A percentile compares a stretch with the other conserved stretches of the same genome.
Conservation (phyloP, 169 alveolate species). For the Plasmodium yoelii region DNA sequence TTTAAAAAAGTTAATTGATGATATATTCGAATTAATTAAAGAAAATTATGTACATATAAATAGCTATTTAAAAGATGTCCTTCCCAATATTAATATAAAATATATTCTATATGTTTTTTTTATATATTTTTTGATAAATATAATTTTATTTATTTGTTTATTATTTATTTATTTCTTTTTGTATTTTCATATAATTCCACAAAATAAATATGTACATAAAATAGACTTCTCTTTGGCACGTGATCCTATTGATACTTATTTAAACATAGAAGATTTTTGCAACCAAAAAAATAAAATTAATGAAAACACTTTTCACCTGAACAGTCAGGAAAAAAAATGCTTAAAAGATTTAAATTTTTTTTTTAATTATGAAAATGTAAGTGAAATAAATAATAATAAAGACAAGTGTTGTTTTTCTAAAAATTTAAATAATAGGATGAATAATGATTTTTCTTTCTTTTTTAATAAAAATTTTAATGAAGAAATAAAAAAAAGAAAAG, state of each 20-base stretch:
- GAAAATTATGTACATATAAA: slow-evolving; percentile 9
- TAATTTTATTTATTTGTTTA: slow-evolving; percentile 22
- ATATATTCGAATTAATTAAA: background rate
- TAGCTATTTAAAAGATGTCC: background rate
- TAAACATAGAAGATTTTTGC: background rate
- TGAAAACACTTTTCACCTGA: background rate
- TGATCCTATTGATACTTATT: slow-evolving; percentile 56
- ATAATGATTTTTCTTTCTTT: background rate
- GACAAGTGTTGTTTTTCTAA: slow-evolving; percentile 30
- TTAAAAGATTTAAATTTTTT: slow-evolving; percentile 25
- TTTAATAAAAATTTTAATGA: background rate
- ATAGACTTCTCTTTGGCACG: slow-evolving; percentile 23
- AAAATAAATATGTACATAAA: slow-evolving; percentile 38
- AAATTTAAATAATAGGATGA: slow-evolving; percentile 5
- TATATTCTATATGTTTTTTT: slow-evolving; percentile 14
- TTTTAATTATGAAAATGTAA: slow-evolving; percentile 28
- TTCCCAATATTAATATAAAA: slow-evolving; percentile 36
- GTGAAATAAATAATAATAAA: slow-evolving; percentile 13
- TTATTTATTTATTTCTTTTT: slow-evolving; percentile 34
- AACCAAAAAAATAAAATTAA: background rate
- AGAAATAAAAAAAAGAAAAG: background rate
- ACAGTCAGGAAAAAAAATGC: slow-evolving; percentile 11
- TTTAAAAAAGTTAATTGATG: too few species aligned
- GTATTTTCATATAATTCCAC: slow-evolving; percentile 53
- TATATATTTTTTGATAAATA: slow-evolving; percentile 26